Evolutionary conservation across 2,329 filamentous ascomycete species (phyloP).

Genomic region (Aureobasidium pullulans): DNA sequence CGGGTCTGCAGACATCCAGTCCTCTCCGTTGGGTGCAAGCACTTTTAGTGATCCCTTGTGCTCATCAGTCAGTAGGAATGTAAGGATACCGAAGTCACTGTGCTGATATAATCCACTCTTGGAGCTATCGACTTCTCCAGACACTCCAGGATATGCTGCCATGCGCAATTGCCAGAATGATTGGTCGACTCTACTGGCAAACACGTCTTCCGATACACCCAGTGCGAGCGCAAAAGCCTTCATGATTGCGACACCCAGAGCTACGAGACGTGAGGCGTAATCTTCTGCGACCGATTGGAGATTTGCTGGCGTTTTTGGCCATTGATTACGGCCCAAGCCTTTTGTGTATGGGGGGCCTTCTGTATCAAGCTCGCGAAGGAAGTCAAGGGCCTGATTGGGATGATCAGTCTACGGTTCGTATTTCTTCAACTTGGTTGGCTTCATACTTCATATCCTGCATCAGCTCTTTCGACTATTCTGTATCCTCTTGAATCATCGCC

Average conservation of each 20-base stretch:
- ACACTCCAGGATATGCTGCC: neutral
- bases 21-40: slow-evolving; percentile 1
- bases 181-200: neutral
- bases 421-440: neutral
- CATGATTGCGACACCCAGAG: slow-evolving; percentile 1
- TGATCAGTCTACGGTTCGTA: neutral
- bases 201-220: neutral
- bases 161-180: slow-evolving; percentile 8
- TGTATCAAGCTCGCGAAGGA: neutral
- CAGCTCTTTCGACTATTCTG: neutral
- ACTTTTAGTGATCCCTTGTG: slow-evolving; percentile 6
- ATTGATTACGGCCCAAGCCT: slow-evolving; percentile 2
- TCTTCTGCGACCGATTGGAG: neutral
- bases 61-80: slow-evolving; percentile 1
- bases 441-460: neutral
- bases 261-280: neutral
- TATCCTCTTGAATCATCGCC: slow-evolving; percentile 6
- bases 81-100: neutral
- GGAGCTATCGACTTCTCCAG: neutral
- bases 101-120: slow-evolving; percentile 5
- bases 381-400: neutral
- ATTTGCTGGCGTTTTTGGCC: neutral
- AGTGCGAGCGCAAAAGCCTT: neutral
- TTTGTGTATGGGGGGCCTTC: neutral
- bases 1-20: neutral